Base-by-base conservation (phyloP, 371 early-diverging fungal species). In the Batkoa obscura region DNA sequence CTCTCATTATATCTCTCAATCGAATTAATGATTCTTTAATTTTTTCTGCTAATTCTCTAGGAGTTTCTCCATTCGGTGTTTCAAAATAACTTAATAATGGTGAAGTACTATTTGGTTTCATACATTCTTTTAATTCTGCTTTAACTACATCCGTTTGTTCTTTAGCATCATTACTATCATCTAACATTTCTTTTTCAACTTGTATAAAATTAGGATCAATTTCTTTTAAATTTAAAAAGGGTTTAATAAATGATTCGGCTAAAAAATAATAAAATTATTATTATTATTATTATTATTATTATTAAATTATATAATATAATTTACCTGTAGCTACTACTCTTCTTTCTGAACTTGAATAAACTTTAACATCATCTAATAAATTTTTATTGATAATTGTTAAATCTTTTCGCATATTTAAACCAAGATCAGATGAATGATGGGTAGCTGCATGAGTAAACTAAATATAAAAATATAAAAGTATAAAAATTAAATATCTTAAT, bases 401-500 rank as follows among this genome's bases (percentile, higher is more conserved):
- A 62, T 94, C 94, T 58, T 90, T 92, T 58, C 92, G 77, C 64
- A 94, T 70, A 63, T 86, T 89, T 57, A 90, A 90, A 32, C 88
- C 98, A 52, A 95, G 65, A 65, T 95, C 96, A 56, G 80, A 74
- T 2, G 90, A 79, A 65, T 97, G 98, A 61, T 85, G 82, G 10
- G 72, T 72, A 9, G 93, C 95, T 2, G 94, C 93, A 62, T 97
- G 98, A 0, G 98, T 97, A 66, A 93, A 92, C 71, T 79, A 66
- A 58, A 55, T 13, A 13, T 15, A 38, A 33, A 13, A 8, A 39
- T 15, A 39, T 9, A 9, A 9, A 12, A n/a, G 33, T 31, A 2
- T 17, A 15, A 17, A 3, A 8, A 23, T 9, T 1, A n/a, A 50
- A 15, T 13, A 15, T n/a, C 13, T 9, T n/a, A n/a, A n/a, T n/a